These are phyloP conservation scores for Ilyonectria robusta DNA, from an alignment of 2,329 filamentous ascomycete genomes.

Conservation along the genomic window DNA sequence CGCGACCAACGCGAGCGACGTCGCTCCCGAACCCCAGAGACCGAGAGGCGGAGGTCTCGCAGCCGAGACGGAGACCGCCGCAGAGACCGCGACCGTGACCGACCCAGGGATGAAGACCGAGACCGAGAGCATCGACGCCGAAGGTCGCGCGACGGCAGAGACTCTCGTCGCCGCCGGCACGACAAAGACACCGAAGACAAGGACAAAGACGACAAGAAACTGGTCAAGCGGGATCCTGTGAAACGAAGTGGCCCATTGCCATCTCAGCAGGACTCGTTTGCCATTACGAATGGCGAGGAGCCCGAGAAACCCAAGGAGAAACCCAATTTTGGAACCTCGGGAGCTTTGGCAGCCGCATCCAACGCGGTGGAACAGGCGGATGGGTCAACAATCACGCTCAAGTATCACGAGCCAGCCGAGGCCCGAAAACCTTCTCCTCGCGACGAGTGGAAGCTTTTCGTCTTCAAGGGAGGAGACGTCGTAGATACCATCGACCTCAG, in stretches of 20 bases:
- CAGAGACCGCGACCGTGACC: conserved; percentile 38
- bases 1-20: conserved; percentile 48
- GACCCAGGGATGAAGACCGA: conserved; percentile 36
- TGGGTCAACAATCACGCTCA: conserved; percentile 84
- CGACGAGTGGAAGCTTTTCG: conserved; percentile 89
- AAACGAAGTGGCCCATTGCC: conserved; percentile 66
- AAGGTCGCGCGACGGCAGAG: conserved; percentile 52
- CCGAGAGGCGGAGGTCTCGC: conserved; percentile 43
- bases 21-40: conserved; percentile 52
- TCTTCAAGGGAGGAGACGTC: conserved; percentile 88
- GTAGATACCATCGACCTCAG: conserved; percentile 86
- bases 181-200: conserved; percentile 35
- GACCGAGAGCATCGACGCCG: conserved; percentile 44
- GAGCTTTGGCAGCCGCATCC: conserved; percentile 87
- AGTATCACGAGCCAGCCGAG: conserved; percentile 96
- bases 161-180: conserved; percentile 45
- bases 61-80: conserved; percentile 46
- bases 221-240: conserved; percentile 45
- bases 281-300: conserved; percentile 63
- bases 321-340: conserved; percentile 87
- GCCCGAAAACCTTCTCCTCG: conserved; percentile 87
- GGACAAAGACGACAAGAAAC: conserved; percentile 39
- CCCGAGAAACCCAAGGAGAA: conserved; percentile 81
- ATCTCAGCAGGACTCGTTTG: conserved; percentile 73
- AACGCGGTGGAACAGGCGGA: conserved; percentile 81